Evolutionary conservation across 2,329 filamentous ascomycete species (phyloP), one percentile per base, ranked within the genome.

Genomic region (Epicoccum sorghinum): DNA sequence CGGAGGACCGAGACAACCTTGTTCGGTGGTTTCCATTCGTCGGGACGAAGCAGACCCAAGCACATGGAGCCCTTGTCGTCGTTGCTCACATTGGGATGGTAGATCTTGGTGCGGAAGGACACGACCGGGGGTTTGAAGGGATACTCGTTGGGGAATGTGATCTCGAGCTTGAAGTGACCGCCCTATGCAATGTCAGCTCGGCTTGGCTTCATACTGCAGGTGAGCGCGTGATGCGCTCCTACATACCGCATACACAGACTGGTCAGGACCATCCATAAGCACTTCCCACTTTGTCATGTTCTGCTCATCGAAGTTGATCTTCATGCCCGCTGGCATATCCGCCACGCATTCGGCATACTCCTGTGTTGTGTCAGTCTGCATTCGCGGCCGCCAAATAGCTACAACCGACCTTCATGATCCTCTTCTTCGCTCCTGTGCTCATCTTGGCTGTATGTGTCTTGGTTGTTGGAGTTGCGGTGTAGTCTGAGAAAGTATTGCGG

Each of bases 1-100:
- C 89, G 86, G 58, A 97, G 83, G 25, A 96, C 91, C 47, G 86
- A 84, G 40, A 78, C 77, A 61, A 96, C 83, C 78, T 88, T 89
- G 68, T 88, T 90, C 57, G 88, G 88, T 14, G 93, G 93, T 82
- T 96, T 97, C 93, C 93, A 97, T 77, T 91, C 88, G 68, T 96
- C 91, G 27, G 88, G 76, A 72, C 93, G 91, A 65, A 97, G 85
- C 75, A 93, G 84, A 56, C 86, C 87, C 39, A 97, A 82, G 77
- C 93, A 97, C 85, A 97, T 90, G 77, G 83, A 88, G 58, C 93
- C 93, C 63, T 86, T 85, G 70, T 85, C 83, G 75, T 96, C 92
- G 82, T 96, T 95, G 70, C 89, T 91, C 55, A 97, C 85, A 78
- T 97, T 97, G 39, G 93, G 92, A 79, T 97, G 93, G 83, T 96